phyloP scores from a whole-genome alignment of 2,329 filamentous ascomycete species.

The Ophiognomonia clavigignenti-juglandacearum region DNA sequence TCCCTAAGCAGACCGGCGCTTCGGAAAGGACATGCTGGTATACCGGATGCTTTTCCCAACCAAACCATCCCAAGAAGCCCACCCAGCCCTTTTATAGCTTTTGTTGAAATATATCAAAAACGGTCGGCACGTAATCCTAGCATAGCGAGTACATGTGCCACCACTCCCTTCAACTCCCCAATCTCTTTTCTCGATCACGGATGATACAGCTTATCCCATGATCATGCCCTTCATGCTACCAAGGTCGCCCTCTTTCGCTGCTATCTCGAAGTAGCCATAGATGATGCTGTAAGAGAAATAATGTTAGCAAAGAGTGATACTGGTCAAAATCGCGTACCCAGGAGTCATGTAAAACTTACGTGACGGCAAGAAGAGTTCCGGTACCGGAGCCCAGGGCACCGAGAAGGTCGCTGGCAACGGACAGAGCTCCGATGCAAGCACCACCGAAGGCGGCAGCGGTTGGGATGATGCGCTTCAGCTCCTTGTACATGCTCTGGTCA shows the following conservation, averaged over 20 bases:
- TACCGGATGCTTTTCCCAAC: constrained; percentile 15
- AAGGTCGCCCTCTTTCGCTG: constrained; percentile 96
- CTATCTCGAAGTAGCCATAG: constrained; percentile 99
- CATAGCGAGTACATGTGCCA: constrained; percentile 2
- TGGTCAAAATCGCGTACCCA: not conserved
- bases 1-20: not conserved
- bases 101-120: constrained; percentile 8
- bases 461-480: constrained; percentile 98
- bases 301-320: constrained; percentile 31
- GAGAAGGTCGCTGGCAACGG: constrained; percentile 90
- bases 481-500: constrained; percentile 99
- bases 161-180: not conserved
- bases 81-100: constrained; percentile 2
- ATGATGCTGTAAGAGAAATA: constrained; percentile 65
- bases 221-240: constrained; percentile 72
- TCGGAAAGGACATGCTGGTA: not conserved
- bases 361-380: constrained; percentile 96
- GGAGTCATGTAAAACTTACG: constrained; percentile 58
- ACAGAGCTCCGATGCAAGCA: constrained; percentile 97
- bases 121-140: constrained; percentile 7
- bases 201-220: constrained; percentile 49
- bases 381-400: constrained; percentile 95
- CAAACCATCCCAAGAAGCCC: constrained; percentile 6
- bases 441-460: constrained; percentile 97
- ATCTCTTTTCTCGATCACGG: not conserved